Evolutionary conservation across 164 flowering plant genomes (phyloP), one percentile per base, ranked within the genome.

Genomic region (Kingdonia uniflora): DNA sequence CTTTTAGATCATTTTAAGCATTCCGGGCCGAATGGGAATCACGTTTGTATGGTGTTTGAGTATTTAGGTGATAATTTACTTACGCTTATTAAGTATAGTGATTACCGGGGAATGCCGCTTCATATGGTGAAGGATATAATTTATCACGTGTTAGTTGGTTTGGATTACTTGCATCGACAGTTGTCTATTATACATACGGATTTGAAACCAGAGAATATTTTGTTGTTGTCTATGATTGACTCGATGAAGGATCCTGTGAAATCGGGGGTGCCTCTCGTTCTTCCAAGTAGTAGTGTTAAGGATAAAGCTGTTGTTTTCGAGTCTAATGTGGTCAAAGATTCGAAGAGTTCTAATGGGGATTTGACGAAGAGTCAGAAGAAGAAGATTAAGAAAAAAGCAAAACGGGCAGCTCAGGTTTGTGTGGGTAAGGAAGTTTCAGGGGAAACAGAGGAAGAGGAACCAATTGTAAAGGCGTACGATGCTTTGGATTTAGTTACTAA

Each of bases 21-120:
- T 73, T 81, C 95, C 0, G 97, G 97, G 2, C 97, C 96, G 5
- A 87, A 87, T 69, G 97, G 97, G 49, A 89, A 87, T 63, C 97
- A 90, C 73, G 87, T 90, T 17, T 90, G 97, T 66, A 87, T 90
- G 96, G 89, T 87, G 35, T 87, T 90, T 63, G 96, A 90, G 78
- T 90, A 82, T 50, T 59, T 90, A 58, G 97, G 97, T 7, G 97
- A 90, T 65, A 90, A 87, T 70, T 80, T 90, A n/a, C 59, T 90
- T 64, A 82, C 91, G 0, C 82, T 90, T 38, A 85, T 90, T 14
- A 87, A 87, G 71, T 90, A 87, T 49, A 54, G 71, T 11, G 79
- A 78, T 60, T 90, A 90, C 49, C 74, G 76, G 19, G 97, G 97
- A 13, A 19, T 87, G 56, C 89, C 95, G 0, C 55, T 85, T 23